A percentile compares a stretch with the other conserved stretches of the same genome.
These are phyloP conservation scores for Geotrichum bryndzae DNA, from an alignment of 1,139 yeast genomes.

Conservation along the genomic window DNA sequence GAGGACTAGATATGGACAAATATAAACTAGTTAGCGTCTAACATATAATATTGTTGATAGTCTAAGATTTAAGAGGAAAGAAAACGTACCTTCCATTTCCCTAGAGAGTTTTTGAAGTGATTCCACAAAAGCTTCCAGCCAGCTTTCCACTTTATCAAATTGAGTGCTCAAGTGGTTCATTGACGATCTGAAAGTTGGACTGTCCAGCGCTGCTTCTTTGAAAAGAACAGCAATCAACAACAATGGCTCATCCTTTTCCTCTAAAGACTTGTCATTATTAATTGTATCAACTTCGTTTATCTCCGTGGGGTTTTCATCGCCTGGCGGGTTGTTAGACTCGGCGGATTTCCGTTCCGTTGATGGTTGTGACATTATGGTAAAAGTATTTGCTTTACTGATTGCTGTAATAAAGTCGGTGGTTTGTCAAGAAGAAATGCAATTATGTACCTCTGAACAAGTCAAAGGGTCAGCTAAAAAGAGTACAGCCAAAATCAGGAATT, in stretches of 20 bases:
- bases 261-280: not conserved
- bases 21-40: not conserved
- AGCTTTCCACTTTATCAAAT: slow-evolving; percentile 58
- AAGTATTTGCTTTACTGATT: not conserved
- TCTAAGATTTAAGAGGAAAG: too few species aligned
- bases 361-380: not conserved
- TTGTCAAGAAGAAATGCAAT: not conserved
- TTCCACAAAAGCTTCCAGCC: slow-evolving; percentile 58
- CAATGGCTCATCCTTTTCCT: slow-evolving; percentile 6
- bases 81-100: slow-evolving; percentile 43
- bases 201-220: slow-evolving; percentile 48
- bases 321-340: not conserved
- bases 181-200: slow-evolving; percentile 39
- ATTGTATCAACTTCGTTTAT: not conserved
- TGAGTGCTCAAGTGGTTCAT: slow-evolving; percentile 62
- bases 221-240: slow-evolving; percentile 53
- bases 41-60: not conserved
- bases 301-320: not conserved
- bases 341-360: not conserved
- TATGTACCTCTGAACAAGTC: not conserved
- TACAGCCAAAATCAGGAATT: not conserved
- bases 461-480: not conserved
- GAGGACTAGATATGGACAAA: slow-evolving; percentile 23
- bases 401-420: not conserved
- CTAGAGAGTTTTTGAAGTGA: slow-evolving; percentile 51